These are phyloP conservation scores for Fusarium sambucinum DNA, from an alignment of 2,329 filamentous ascomycete genomes.

Conservation along the genomic window DNA sequence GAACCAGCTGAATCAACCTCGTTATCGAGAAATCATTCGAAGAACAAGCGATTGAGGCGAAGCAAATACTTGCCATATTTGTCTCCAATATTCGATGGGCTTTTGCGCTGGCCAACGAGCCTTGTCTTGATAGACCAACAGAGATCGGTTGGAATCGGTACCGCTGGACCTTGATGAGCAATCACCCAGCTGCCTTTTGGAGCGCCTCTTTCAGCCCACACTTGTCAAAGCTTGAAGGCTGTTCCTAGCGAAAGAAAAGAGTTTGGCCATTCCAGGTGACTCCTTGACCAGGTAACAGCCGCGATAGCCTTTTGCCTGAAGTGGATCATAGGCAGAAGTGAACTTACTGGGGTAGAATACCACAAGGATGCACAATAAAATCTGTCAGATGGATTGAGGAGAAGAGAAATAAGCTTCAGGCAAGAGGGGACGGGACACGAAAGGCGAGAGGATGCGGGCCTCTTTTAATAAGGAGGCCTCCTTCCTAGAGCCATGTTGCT, in stretches of 20 bases:
- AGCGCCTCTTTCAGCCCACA: not conserved
- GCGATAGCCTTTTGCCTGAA: not conserved
- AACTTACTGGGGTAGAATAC: not conserved
- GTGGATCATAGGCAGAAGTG: not conserved
- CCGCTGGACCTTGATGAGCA: too few species aligned
- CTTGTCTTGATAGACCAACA: not conserved
- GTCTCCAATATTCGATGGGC: not conserved
- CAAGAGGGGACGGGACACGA: not conserved
- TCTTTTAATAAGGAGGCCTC: constrained; percentile 2
- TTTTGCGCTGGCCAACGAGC: not conserved
- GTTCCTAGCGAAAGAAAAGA: not conserved
- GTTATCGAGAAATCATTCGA: too few species aligned
- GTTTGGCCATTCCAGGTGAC: not conserved
- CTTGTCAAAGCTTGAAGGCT: not conserved
- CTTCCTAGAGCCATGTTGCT: not conserved
- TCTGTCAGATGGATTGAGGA: not conserved
- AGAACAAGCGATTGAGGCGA: not conserved
- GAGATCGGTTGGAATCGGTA: too few species aligned
- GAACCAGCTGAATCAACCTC: not conserved
- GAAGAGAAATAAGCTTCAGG: not conserved
- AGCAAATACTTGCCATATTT: too few species aligned
- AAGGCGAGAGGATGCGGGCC: not conserved
- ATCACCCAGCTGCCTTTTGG: not conserved
- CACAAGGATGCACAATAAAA: not conserved
- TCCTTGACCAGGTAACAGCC: not conserved